Evolutionary conservation across 257 asterid species (phyloP), one percentile per base, ranked within the genome.

Genomic region (Leonotis leonurus): DNA sequence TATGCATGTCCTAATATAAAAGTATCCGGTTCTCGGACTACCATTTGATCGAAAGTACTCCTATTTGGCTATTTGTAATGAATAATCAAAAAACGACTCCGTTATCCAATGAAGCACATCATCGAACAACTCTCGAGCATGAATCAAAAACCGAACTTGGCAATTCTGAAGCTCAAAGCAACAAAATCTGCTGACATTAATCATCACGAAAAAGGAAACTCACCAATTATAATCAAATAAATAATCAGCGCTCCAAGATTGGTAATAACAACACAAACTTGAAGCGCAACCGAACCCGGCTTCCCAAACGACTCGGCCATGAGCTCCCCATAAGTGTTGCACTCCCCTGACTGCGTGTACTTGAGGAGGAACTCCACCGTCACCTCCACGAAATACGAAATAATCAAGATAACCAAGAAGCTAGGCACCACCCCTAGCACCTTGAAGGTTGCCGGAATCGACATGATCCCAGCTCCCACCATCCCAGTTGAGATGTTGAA

Each of bases 381-480:
- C 14, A 93, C 92, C 51, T 93, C 97, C 26, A 93, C 99, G 27
- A 89, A 77, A 62, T 81, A 83, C 7, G 96, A 90, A 26, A 93
- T 67, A 9, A 82, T n/a, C 57, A 89, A 48, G 63, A 93, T 81
- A 6, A 82, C 87, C n/a, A 75, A 26, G 35, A 93, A 72, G 66
- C 97, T 81, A 0, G 99, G 99, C 58, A 93, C 69, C 9, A 93
- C 86, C 4, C 99, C 99, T 0, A 93, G 67, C 22, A 93, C 97
- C 77, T 89, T 89, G 32, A 93, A 81, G 13, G 95, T 85, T 0
- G 97, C 95, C 13, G 99, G 97, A 41, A 93, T 85, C 17, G 97
- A 93, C 99, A 93, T 89, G 27, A 93, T 89, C 45, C 99, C 99
- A 0, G 99, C 97, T 9, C 97, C 97, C 24, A 93, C 86, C 92